Evolutionary conservation across 805 yeast genomes (phyloP), one percentile per base, ranked within the genome.

Genomic region (Millerago galiae): DNA sequence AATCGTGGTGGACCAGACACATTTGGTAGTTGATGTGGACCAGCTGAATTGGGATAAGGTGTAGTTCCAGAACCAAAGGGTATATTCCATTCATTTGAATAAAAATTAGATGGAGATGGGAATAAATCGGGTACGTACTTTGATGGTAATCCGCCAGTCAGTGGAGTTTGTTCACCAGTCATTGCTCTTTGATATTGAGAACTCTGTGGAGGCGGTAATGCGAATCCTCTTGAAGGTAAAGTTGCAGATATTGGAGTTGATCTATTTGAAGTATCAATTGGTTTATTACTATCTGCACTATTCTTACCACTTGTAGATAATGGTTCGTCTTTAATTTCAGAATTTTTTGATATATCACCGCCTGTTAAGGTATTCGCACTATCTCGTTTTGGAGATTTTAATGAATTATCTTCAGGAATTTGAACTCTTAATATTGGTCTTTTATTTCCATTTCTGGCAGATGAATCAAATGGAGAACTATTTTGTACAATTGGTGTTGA

Each of bases 41-140:
- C 47, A 8, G 63, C 60, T 10, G 65, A 54, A 8, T 62, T 50
- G 1, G 68, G 62, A 14, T 61, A 47, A 12, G 73, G 72, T 2
- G 74, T 68, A 11, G 43, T 51, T 10, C 64, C 64, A 2, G 67
- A 57, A 5, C 74, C 73, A 55, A 66, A 69, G 10, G 74, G 71
- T 12, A 70, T 62, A 38, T 66, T 66, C 81, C 81, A 77, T 35
- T 76, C 81, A 41, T 77, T 70, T 7, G 79, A 75, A 53, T 83
- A 85, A 51, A 80, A 79, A 48, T 76, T 83, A n/a, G 80, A 75
- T 0, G 96, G 96, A 6, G 91, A 83, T 26, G 89, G 90, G 53
- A 86, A 78, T 56, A 82, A 67, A 52, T 85, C 95, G 45, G 73
- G 73, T 34, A 83, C 77, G 52, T 79, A 85, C 40, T 83, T 70